phyloP scores from a whole-genome alignment of 495 filamentous ascomycete species.

The Penicillium riverlandense region DNA sequence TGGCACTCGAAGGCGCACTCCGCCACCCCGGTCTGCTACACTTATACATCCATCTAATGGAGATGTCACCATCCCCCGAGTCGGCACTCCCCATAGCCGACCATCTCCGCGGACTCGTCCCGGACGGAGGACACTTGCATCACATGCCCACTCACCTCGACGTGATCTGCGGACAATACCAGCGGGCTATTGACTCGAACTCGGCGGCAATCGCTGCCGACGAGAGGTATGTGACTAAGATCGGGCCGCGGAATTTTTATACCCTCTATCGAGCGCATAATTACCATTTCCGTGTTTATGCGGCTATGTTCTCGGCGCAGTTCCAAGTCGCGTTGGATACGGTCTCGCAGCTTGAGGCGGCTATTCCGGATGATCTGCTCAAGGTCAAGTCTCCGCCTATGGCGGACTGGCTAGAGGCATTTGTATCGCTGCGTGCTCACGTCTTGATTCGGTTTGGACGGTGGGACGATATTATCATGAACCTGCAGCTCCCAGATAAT shows the following conservation, averaged over 20 bases:
- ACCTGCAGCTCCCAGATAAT: conserved; percentile 33
- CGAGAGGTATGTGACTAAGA: conserved; percentile 45
- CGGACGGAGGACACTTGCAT: conserved; percentile 62
- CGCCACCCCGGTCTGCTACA: conserved; percentile 59
- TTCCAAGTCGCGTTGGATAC: conserved; percentile 50
- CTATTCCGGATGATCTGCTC: conserved; percentile 53
- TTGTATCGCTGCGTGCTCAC: conserved; percentile 55
- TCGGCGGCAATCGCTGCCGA: conserved; percentile 56
- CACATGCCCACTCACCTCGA: conserved; percentile 70
- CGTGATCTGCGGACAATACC: conserved; percentile 60
- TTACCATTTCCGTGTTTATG: conserved; percentile 62
- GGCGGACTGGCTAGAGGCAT: conserved; percentile 66
- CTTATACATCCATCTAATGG: conserved; percentile 67
- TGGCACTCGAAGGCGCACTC: conserved; percentile 34
- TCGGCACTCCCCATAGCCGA: conserved; percentile 48
- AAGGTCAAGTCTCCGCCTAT: conserved; percentile 57
- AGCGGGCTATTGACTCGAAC: conserved; percentile 53
- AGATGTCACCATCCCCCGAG: conserved; percentile 61
- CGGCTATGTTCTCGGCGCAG: conserved; percentile 62
- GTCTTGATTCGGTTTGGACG: conserved; percentile 58
- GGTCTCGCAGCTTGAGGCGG: conserved; percentile 38
- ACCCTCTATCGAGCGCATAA: conserved; percentile 60
- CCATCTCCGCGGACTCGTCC: conserved; percentile 52
- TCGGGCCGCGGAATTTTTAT: conserved; percentile 54
- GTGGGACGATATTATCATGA: conserved; percentile 49